Evolutionary conservation across 371 early-diverging fungal species (phyloP).

Genomic region (Apophysomyces sp.): DNA sequence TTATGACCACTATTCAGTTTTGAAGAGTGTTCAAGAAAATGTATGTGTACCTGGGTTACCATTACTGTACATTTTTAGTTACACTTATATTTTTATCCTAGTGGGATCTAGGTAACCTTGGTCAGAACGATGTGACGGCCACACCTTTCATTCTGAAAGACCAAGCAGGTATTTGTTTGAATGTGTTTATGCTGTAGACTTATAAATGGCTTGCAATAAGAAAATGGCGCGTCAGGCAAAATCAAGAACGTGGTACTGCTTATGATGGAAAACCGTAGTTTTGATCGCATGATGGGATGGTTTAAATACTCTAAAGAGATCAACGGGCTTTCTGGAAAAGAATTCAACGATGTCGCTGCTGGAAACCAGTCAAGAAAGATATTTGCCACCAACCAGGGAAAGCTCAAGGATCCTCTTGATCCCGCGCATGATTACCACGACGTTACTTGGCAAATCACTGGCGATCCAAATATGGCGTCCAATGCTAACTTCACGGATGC

Average conservation of each 20-base stretch:
- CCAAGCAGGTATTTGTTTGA: background rate
- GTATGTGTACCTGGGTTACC: slow-evolving; percentile 1
- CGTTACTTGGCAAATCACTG: slow-evolving; percentile 21
- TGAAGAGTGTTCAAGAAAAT: slow-evolving; percentile 9
- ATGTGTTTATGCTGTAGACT: background rate
- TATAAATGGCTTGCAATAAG: background rate
- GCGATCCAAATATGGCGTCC: slow-evolving; percentile 11
- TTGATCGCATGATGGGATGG: slow-evolving; percentile 35
- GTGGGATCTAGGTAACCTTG: slow-evolving; percentile 30
- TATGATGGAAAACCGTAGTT: slow-evolving; percentile 40
- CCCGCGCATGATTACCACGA: slow-evolving; percentile 20
- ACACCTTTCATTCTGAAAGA: slow-evolving; percentile 10
- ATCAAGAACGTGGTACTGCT: slow-evolving; percentile 37
- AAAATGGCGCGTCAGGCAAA: slow-evolving; percentile 24
- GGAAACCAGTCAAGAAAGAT: slow-evolving; percentile 16
- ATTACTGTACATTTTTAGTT: background rate
- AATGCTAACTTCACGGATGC: slow-evolving; percentile 6
- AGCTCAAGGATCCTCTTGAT: slow-evolving; percentile 24
- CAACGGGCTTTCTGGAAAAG: slow-evolving; percentile 19
- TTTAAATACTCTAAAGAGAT: slow-evolving; percentile 23
- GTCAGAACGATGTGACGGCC: slow-evolving; percentile 10
- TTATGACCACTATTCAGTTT: slow-evolving; percentile 10
- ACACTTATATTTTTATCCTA: slow-evolving; percentile 1
- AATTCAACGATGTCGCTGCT: slow-evolving; percentile 20
- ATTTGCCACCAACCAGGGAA: slow-evolving; percentile 18